These are phyloP conservation scores for Botrytis hyacinthi DNA, from an alignment of 2,329 filamentous ascomycete genomes.

Conservation along the genomic window DNA sequence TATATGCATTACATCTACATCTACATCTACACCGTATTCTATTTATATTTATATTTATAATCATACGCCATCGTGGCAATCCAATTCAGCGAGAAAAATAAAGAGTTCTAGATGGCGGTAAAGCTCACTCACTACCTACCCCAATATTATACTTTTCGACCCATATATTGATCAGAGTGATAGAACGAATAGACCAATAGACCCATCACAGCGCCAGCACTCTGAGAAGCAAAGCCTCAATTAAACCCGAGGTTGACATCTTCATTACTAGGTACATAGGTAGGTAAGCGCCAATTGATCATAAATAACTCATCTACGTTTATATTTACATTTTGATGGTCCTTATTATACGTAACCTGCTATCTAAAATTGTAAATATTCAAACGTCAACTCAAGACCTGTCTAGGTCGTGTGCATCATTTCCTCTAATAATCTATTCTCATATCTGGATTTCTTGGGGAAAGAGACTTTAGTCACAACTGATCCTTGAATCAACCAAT, in stretches of 20 bases:
- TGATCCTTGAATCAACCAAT: not conserved
- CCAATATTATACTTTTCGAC: not conserved
- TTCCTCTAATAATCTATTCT: not conserved
- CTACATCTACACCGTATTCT: too few species aligned
- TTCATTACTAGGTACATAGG: not conserved
- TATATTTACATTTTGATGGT: not conserved
- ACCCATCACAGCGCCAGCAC: not conserved
- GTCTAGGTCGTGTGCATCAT: not conserved
- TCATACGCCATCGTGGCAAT: too few species aligned
- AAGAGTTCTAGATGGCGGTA: not conserved
- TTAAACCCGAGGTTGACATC: not conserved
- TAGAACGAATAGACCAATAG: constrained; percentile 1
- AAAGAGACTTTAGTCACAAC: not conserved
- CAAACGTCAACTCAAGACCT: not conserved
- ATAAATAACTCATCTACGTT: not conserved
- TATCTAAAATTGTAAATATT: not conserved
- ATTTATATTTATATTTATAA: too few species aligned
- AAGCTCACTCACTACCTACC: not conserved
- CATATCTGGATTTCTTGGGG: not conserved
- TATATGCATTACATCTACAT: not conserved
- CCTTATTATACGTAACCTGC: not conserved
- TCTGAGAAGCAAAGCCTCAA: not conserved
- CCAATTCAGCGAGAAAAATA: not conserved
- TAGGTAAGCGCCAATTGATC: constrained; percentile 8
- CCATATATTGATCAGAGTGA: not conserved